Evolutionary conservation across 2,329 filamentous ascomycete species (phyloP), one percentile per base, ranked within the genome.

Genomic region (Catunica adiposa): DNA sequence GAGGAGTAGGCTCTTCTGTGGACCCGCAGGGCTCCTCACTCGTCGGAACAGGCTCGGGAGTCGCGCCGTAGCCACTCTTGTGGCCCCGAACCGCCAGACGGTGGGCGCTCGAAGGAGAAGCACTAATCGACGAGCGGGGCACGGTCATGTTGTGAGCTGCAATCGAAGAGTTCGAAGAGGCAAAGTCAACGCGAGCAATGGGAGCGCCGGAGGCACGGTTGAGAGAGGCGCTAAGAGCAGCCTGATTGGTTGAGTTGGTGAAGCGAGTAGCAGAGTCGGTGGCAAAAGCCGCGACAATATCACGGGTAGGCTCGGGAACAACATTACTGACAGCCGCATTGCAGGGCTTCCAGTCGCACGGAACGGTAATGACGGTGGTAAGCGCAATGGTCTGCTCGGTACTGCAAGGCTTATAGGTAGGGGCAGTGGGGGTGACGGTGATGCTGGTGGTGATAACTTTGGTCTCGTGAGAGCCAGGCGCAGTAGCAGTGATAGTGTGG

Each of bases 11-110:
- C 53, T 55, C 53, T 26, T 53, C 52, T 29, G 54, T 54, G 9
- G 56, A 38, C 47, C 55, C 53, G 50, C 56, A 58, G 47, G 56
- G 53, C 53, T 55, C 56, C 46, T 58, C 56, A 51, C 53, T 58
- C 56, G 53, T 56, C 56, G 56, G 56, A 55, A 54, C 56, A 55
- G 56, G 56, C 56, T 58, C 50, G 51, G 56, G 56, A 58, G 56
- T 55, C 48, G 56, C 53, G 56, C 48, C 53, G 56, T 58, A 58
- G 56, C 56, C 56, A 58, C 56, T 48, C 56, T 58, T 58, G 56
- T 58, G 56, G 56, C 53, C 56, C 56, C 56, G 53, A 58, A 38
- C 56, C 53, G 53, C 56, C 53, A 58, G 56, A 58, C 53, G 56
- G 56, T 58, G 56, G 56, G 56, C 53, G 48, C 53, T 58, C 53